Conservation (phyloP, 1,284 basidiomycete genomes). For the Austroboletus novae-zelandiae region DNA sequence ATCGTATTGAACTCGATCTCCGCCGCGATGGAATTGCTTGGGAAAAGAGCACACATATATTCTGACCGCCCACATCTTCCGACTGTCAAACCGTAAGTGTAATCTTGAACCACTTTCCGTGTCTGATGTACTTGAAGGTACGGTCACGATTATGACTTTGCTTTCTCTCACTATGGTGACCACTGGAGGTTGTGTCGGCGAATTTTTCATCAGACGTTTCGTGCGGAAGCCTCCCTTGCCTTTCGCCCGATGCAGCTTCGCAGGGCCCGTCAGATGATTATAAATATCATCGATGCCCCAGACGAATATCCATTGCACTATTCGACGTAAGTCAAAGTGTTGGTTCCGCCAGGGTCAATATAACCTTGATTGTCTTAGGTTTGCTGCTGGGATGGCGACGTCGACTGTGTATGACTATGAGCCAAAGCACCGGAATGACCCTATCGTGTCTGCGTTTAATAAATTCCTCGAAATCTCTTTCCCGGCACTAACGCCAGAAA, state of each 20-base stretch:
- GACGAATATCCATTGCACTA: constrained; percentile 5
- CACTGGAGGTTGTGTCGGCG: constrained; percentile 1
- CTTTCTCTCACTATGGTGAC: not conserved
- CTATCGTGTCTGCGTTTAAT: constrained; percentile 7
- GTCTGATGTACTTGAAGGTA: not conserved
- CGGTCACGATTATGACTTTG: constrained; percentile 1
- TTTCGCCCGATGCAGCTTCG: constrained; percentile 11
- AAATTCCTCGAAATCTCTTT: not conserved
- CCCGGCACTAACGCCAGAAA: not conserved
- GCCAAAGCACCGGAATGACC: constrained; percentile 10
- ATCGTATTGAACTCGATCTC: constrained; percentile 9
- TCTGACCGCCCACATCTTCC: constrained; percentile 6
- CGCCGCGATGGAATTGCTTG: constrained; percentile 5
- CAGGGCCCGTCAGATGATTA: constrained; percentile 3
- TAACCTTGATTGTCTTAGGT: not conserved
- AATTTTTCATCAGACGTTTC: constrained; percentile 1
- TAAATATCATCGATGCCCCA: constrained; percentile 8
- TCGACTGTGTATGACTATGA: constrained; percentile 17
- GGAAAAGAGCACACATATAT: constrained; percentile 16
- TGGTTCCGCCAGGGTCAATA: not conserved
- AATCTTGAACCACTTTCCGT: not conserved
- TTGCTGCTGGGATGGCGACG: constrained; percentile 14
- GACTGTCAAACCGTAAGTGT: constrained; percentile 6
- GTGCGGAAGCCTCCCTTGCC: not conserved
- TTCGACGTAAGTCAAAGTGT: not conserved